Base-by-base conservation (phyloP, 140 eudicot genomes). In the Oenanthe javanica region DNA sequence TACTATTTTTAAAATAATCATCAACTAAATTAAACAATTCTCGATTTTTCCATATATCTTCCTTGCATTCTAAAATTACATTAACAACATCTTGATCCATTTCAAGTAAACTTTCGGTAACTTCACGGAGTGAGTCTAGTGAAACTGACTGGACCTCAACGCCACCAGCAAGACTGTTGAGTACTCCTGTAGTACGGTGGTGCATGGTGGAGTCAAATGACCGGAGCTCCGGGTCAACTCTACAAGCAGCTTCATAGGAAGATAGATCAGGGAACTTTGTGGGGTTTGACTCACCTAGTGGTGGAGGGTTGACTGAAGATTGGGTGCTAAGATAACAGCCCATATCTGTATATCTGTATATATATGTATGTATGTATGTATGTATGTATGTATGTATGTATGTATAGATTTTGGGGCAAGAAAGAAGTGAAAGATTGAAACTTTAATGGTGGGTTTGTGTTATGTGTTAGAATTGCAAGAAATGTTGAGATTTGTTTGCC, bases 51-150 rank as follows among this genome's bases (percentile, higher is more conserved):
- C 98, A 94, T 10, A 92, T 87, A 76, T 94, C 98, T 27, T 85
- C 84, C 54, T 92, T 89, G 19, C 87, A 87, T n/a, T 90, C 88
- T 12, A 94, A 86, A 2, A 94, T 80, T 2, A 92, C 87, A 11
- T 84, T 86, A 36, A 94, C 96, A 7, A 92, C 98, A 48, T 90
- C 92, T 52, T 90, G 93, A 59, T 94, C 91, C 93, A 86, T 89
- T 27, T 90, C 97, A 10, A 90, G 86, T 0, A 94, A 63, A 83
- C 88, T 80, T 31, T 83, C 93, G 27, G 92, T 85, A 66, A 88
- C 90, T 21, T 83, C 83, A 15, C 89, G 85, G 40, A 31, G 36
- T 31, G 36, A 31, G 36, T 31, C 36, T 31, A 31, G 36, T 69
- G 97, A 90, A 6, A 90, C 85, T 49, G 93, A 82, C 66, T 86